Evolutionary conservation across 2,329 filamentous ascomycete species (phyloP), one percentile per base, ranked within the genome.

Genomic region (Nemania abortiva): DNA sequence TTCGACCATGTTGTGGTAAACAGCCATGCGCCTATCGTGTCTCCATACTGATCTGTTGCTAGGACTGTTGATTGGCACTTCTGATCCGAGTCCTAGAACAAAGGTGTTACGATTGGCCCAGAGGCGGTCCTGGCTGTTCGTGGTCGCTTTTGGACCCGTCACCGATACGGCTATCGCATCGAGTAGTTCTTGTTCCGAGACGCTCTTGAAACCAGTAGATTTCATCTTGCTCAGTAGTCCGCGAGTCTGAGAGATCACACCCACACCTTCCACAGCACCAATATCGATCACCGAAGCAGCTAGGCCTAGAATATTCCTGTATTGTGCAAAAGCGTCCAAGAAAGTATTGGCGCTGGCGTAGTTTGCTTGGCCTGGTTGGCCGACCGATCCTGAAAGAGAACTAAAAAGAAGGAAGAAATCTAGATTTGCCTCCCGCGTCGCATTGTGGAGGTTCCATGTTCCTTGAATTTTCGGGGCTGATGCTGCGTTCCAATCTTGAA

Each of bases 381-480:
- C 78, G 9, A 79, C 54, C 1, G 76, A 65, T 4, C 73, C 77
- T 0, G 72, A 73, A 7, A 79, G 49, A 1, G 78, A 81, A 15
- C 74, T 75, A 60, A 75, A 75, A n/a, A 79, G 45, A n/a, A 83
- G 65, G 71, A 83, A 81, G 69, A 84, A 82, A 65, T 81, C 79
- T 0, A 81, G 70, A 0, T 31, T 49, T 2, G 61, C 47, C 0
- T 72, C 69, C 0, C 34, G 9, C 10, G 27, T 72, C 13, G 74
- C 68, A 4, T 79, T 63, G 61, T 83, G 79, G 0, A 84, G 70
- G 63, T 84, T 84, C 78, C 78, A 81, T 0, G 81, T 81, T 2
- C 82, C 83, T 2, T 73, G 45, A 6, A 82, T 78, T 64, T 84
- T 83, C 6, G 82, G 80, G 9, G 67, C 65, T 5, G 78, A 67